Evolutionary conservation across 768 basidiomycete genomes (phyloP).

Genomic region (Leucocoprinus sp.): DNA sequence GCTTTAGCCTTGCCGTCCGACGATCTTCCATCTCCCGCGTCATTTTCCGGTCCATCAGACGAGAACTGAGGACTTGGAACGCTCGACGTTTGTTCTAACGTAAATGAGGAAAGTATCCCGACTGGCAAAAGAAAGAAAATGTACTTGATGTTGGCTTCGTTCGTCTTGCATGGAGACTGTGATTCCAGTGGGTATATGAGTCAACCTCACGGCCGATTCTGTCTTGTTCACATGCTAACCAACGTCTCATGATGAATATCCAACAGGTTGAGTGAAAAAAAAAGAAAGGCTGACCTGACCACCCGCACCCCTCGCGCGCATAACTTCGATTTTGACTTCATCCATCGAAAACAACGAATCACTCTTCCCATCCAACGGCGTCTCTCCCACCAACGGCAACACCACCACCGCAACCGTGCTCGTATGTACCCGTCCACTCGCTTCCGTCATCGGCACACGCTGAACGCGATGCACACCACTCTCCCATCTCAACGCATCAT

Average conservation of each 20-base stretch:
- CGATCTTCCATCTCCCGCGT: constrained; percentile 60
- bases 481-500: constrained; percentile 79
- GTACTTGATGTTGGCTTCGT: constrained; percentile 87
- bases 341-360: constrained; percentile 74
- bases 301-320: constrained; percentile 95
- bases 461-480: constrained; percentile 96
- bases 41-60: constrained; percentile 77
- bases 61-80: constrained; percentile 80
- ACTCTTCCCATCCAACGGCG: constrained; percentile 39
- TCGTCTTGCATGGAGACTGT: constrained; percentile 98
- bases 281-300: constrained; percentile 58
- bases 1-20: constrained; percentile 58
- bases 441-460: constrained; percentile 85
- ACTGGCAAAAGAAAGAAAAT: constrained; percentile 10
- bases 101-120: not conserved
- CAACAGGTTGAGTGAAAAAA: not conserved
- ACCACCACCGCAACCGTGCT: constrained; percentile 87
- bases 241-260: too few species aligned
- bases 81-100: constrained; percentile 84
- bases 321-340: constrained; percentile 87
- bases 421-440: constrained; percentile 83
- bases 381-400: constrained; percentile 69
- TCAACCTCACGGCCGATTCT: constrained; percentile 92
- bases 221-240: constrained; percentile 98
- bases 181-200: constrained; percentile 87